Conservation (phyloP, 495 filamentous ascomycete species). For the Acidomyces sp. region DNA sequence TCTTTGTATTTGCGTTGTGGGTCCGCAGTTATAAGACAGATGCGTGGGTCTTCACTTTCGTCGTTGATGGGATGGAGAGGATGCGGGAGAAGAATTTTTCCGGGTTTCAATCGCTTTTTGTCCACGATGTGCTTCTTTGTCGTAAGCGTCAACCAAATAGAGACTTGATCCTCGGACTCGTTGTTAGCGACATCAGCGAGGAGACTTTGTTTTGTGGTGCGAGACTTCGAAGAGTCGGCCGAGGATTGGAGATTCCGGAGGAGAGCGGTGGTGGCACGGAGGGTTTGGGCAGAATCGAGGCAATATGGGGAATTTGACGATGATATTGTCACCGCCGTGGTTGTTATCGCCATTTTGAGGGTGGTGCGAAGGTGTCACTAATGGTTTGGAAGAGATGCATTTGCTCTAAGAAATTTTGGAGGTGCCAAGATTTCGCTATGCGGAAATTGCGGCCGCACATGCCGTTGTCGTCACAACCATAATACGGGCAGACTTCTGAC, state of each 20-base stretch:
- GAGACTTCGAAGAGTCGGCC: slow-evolving; percentile 38
- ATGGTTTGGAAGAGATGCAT: too few species aligned
- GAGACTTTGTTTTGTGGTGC: slow-evolving; percentile 5
- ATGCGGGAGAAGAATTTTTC: slow-evolving; percentile 37
- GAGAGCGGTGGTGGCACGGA: slow-evolving; percentile 71
- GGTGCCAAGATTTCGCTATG: too few species aligned
- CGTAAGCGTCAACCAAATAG: slow-evolving; percentile 73
- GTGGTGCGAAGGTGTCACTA: too few species aligned
- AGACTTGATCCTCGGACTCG: slow-evolving; percentile 42
- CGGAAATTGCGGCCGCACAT: too few species aligned
- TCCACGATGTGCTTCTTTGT: slow-evolving; percentile 81
- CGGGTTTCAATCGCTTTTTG: slow-evolving; percentile 65
- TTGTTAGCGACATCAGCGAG: slow-evolving; percentile 47
- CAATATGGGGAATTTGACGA: neutral
- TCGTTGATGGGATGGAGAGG: slow-evolving; percentile 32
- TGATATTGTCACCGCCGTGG: neutral
- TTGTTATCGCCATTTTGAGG: neutral
- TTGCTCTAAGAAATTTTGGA: too few species aligned
- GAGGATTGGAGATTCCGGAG: slow-evolving; percentile 63
- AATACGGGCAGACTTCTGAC: too few species aligned
- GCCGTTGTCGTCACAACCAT: too few species aligned
- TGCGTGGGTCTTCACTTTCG: slow-evolving; percentile 40
- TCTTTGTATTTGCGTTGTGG: slow-evolving; percentile 88
- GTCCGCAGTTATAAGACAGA: slow-evolving; percentile 75
- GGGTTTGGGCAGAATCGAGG: slow-evolving; percentile 49